phyloP scores from a whole-genome alignment of 345 rosid species.

The Eucalyptus pumila region DNA sequence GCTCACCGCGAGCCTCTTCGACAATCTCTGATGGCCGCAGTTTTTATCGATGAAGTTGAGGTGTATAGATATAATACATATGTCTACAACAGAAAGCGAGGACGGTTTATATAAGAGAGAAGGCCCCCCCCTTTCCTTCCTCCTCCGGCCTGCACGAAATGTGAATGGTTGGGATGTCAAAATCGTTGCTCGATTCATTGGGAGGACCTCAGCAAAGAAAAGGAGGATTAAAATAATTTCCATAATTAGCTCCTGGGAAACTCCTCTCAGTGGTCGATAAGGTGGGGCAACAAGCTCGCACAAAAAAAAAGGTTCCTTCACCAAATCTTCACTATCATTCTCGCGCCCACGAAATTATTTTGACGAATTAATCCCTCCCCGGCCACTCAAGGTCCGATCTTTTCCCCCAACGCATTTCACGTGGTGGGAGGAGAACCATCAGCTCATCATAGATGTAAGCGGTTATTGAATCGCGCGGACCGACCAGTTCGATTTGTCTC shows the following conservation, averaged over 20 bases:
- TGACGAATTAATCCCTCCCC: background rate
- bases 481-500: background rate
- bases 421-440: background rate
- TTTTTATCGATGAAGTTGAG: background rate
- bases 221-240: background rate
- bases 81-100: background rate
- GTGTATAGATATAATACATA: background rate
- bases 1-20: background rate
- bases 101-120: background rate
- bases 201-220: background rate
- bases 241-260: background rate
- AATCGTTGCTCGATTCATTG: conserved; percentile 12
- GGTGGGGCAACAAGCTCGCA: background rate
- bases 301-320: background rate
- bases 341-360: background rate
- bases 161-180: conserved; percentile 44
- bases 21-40: background rate
- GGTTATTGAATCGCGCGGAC: background rate
- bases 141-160: background rate
- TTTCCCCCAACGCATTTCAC: background rate
- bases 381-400: background rate
- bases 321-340: background rate
- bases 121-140: background rate
- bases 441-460: background rate
- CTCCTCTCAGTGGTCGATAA: background rate